Percentiles rank a stretch among this genome's conserved stretches.
phyloP scores from a whole-genome alignment of 2,329 filamentous ascomycete species.

The Cladosporium sp. region DNA sequence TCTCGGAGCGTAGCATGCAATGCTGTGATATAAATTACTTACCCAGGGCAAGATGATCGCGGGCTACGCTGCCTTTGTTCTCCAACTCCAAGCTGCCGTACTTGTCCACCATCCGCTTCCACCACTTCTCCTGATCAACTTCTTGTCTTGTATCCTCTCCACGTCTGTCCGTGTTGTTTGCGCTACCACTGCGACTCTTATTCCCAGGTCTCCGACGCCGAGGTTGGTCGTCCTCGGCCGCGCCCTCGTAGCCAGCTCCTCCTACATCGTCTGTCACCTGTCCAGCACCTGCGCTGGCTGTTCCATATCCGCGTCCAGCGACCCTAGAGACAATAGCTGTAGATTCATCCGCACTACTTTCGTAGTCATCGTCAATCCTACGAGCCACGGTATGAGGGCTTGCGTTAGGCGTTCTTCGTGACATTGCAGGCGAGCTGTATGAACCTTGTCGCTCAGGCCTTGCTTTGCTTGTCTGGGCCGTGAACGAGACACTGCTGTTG shows the following conservation, averaged over 20 bases:
- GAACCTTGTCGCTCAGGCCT: slow-evolving; percentile 15
- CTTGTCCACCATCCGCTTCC: slow-evolving; percentile 52
- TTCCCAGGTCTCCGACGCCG: slow-evolving; percentile 14
- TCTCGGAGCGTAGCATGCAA: neutral
- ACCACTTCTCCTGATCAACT: slow-evolving; percentile 43
- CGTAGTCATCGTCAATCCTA: slow-evolving; percentile 18
- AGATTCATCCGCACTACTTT: slow-evolving; percentile 38
- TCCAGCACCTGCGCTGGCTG: neutral
- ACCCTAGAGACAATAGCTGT: slow-evolving; percentile 36
- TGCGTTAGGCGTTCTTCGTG: slow-evolving; percentile 14
- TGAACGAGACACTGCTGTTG: slow-evolving; percentile 22
- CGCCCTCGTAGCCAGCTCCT: slow-evolving; percentile 20
- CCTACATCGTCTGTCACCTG: slow-evolving; percentile 10
- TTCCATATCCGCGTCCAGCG: neutral
- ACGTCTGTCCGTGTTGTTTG: neutral
- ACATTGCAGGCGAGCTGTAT: slow-evolving; percentile 14
- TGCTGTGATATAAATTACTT: slow-evolving; percentile 19
- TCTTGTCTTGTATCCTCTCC: slow-evolving; percentile 7
- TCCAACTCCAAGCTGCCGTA: slow-evolving; percentile 71
- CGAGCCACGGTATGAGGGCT: slow-evolving; percentile 11
- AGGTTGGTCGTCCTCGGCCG: slow-evolving; percentile 16
- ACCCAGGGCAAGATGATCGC: slow-evolving; percentile 79
- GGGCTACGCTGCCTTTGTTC: slow-evolving; percentile 78
- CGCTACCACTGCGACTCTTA: slow-evolving; percentile 13
- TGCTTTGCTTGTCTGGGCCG: slow-evolving; percentile 12